Percentiles rank a stretch among this genome's conserved stretches.
Evolutionary conservation across 2,329 filamentous ascomycete genomes (phyloP).

Genomic region (Ophiosphaerella narmari): DNA sequence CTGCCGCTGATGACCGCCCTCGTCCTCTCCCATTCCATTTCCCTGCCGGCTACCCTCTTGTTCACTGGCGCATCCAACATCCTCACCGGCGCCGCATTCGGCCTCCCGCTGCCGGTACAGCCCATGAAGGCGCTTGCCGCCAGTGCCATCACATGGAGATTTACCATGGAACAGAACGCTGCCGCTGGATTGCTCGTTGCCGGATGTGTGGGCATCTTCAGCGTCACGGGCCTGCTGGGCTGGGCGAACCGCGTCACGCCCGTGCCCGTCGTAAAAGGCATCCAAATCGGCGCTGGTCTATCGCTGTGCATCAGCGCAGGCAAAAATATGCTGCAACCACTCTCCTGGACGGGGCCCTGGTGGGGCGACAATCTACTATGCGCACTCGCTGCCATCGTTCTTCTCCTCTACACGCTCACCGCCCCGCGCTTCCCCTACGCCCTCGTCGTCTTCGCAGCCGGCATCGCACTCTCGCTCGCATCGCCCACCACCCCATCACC

Average conservation of each 20-base stretch:
- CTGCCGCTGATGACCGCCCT: slow-evolving; percentile 88
- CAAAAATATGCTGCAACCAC: slow-evolving; percentile 64
- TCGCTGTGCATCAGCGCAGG: slow-evolving; percentile 81
- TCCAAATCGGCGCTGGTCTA: slow-evolving; percentile 89
- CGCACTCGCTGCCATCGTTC: slow-evolving; percentile 73
- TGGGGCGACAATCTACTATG: slow-evolving; percentile 79
- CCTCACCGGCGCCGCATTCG: slow-evolving; percentile 78
- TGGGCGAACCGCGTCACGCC: slow-evolving; percentile 77
- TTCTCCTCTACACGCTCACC: slow-evolving; percentile 69
- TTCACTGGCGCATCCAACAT: slow-evolving; percentile 90
- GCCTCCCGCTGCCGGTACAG: slow-evolving; percentile 88
- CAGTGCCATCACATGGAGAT: slow-evolving; percentile 74
- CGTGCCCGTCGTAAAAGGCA: slow-evolving; percentile 88
- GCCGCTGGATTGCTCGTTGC: slow-evolving; percentile 83
- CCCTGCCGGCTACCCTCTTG: slow-evolving; percentile 80
- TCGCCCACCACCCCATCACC: slow-evolving; percentile 65
- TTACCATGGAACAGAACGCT: slow-evolving; percentile 72
- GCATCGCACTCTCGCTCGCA: slow-evolving; percentile 67
- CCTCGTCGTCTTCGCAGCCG: slow-evolving; percentile 70
- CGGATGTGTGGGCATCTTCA: slow-evolving; percentile 73
- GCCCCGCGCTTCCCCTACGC: slow-evolving; percentile 76
- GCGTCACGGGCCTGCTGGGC: slow-evolving; percentile 75
- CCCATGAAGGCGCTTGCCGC: slow-evolving; percentile 91
- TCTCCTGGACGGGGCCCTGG: slow-evolving; percentile 69
- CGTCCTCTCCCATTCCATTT: slow-evolving; percentile 75